phyloP scores from a whole-genome alignment of 2,329 filamentous ascomycete genomes.

The Alternaria arbusti region DNA sequence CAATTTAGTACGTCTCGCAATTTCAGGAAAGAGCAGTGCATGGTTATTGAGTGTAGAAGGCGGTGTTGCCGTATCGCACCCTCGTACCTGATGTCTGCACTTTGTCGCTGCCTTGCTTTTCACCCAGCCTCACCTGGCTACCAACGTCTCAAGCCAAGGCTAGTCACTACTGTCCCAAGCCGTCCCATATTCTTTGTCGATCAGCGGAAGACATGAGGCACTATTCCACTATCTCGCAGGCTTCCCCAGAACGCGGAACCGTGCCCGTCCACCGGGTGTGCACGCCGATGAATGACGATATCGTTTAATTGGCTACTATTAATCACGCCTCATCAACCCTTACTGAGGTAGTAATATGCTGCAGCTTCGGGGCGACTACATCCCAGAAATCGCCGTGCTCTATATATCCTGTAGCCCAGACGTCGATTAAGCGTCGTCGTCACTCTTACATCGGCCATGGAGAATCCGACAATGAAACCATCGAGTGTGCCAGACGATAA shows the following conservation, averaged over 20 bases:
- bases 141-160: not conserved
- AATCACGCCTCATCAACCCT: not conserved
- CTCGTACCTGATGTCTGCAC: not conserved
- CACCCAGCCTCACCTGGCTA: not conserved
- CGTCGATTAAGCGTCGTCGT: not conserved
- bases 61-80: not conserved
- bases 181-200: not conserved
- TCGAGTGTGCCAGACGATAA: conserved; percentile 24
- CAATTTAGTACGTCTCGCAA: not conserved
- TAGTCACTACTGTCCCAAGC: not conserved
- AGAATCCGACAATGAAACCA: not conserved
- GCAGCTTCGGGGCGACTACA: not conserved
- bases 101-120: not conserved
- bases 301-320: not conserved
- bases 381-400: not conserved
- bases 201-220: conserved; percentile 5
- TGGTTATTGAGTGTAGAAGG: not conserved
- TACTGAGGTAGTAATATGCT: not conserved
- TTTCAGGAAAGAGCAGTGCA: not conserved
- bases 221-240: conserved; percentile 5
- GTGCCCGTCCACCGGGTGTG: not conserved
- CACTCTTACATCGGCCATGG: conserved; percentile 13
- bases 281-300: not conserved
- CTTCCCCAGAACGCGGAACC: conserved; percentile 7
- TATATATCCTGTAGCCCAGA: not conserved